Conservation (phyloP, 805 yeast species). For the Pichia phayaonensis region DNA sequence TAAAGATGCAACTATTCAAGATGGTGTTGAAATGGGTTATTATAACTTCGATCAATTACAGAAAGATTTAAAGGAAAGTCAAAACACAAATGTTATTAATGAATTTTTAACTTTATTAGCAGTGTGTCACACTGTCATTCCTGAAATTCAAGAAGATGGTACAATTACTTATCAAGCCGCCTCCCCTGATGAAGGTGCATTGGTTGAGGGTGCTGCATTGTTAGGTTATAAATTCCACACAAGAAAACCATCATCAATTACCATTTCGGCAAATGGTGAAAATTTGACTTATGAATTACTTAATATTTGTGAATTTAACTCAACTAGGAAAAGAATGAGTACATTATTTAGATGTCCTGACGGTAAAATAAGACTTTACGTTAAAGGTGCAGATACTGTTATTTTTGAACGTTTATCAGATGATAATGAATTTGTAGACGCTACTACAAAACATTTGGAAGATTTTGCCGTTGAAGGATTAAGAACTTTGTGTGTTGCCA, state of each 20-base stretch:
- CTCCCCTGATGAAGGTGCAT: slow-evolving; percentile 98
- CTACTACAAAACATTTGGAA: slow-evolving; percentile 81
- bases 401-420: slow-evolving; percentile 74
- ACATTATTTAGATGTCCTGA: slow-evolving; percentile 92
- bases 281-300: slow-evolving; percentile 64
- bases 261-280: slow-evolving; percentile 49
- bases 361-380: slow-evolving; percentile 77
- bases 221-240: slow-evolving; percentile 79
- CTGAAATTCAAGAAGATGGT: slow-evolving; percentile 63
- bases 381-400: slow-evolving; percentile 98
- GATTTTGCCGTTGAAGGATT: slow-evolving; percentile 96
- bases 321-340: slow-evolving; percentile 96
- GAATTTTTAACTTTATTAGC: slow-evolving; percentile 80
- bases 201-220: slow-evolving; percentile 91
- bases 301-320: slow-evolving; percentile 92
- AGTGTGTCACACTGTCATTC: slow-evolving; percentile 96
- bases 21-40: slow-evolving; percentile 77
- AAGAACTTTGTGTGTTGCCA: slow-evolving; percentile 89
- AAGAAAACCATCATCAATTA: slow-evolving; percentile 78
- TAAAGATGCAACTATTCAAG: slow-evolving; percentile 56
- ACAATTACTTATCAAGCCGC: slow-evolving; percentile 93
- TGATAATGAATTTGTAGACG: slow-evolving; percentile 70
- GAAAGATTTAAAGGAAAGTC: slow-evolving; percentile 29
- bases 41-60: slow-evolving; percentile 61
- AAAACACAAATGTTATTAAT: slow-evolving; percentile 48